phyloP scores from a whole-genome alignment of 176 grass and related monocot species.

The Guadua angustifolia region DNA sequence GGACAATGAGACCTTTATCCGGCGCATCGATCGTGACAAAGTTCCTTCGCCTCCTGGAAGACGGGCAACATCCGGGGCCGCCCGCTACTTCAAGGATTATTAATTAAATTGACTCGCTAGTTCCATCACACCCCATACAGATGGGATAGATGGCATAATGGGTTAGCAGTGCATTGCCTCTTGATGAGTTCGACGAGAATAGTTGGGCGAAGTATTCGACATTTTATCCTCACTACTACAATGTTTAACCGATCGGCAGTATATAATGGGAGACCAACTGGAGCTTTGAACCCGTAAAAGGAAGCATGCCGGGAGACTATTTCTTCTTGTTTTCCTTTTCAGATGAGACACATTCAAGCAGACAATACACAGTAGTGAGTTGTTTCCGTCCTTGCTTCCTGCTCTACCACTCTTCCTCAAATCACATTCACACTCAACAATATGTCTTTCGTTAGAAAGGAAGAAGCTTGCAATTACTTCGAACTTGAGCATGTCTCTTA shows the following conservation, averaged over 20 bases:
- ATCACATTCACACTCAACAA: not conserved
- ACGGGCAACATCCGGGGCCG: not conserved
- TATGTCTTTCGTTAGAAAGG: not conserved
- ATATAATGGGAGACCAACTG: not conserved
- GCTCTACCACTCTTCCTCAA: constrained; percentile 9
- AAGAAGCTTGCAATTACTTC: not conserved
- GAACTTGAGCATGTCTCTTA: not conserved
- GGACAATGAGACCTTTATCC: not conserved
- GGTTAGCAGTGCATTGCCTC: not conserved
- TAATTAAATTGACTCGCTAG: not conserved
- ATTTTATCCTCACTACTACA: not conserved
- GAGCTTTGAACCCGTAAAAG: not conserved
- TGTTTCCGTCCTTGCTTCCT: not conserved
- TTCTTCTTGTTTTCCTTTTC: not conserved
- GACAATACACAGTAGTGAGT: not conserved
- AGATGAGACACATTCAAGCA: not conserved
- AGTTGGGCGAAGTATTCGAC: not conserved
- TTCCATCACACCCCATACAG: not conserved
- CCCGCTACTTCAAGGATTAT: not conserved
- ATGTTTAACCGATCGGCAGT: not conserved
- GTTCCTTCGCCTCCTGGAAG: not conserved
- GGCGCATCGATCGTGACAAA: not conserved
- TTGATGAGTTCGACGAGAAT: not conserved
- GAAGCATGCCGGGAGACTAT: not conserved
- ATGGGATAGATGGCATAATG: not conserved